These are phyloP conservation scores for Wickerhamiella alocasiicola DNA, from an alignment of 805 yeast species.

Conservation along the genomic window DNA sequence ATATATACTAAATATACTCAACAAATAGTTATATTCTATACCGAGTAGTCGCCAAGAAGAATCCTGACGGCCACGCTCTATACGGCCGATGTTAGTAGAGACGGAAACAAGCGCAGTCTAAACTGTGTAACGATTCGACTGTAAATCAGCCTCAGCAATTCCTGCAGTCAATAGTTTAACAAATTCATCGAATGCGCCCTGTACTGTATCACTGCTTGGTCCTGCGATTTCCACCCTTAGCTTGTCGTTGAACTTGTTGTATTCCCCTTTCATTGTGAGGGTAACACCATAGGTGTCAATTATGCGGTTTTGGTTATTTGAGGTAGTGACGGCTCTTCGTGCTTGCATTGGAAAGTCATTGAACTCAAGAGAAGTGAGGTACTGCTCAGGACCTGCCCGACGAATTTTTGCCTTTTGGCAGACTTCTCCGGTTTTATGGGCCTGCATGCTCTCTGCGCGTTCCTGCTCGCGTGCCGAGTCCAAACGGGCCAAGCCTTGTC, in stretches of 20 bases:
- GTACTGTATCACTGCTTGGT: constrained; percentile 43
- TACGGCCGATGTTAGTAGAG: no score
- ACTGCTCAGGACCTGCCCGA: constrained; percentile 23
- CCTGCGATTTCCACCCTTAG: constrained; percentile 72
- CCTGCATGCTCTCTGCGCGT: constrained; percentile 32
- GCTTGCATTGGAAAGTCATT: constrained; percentile 64
- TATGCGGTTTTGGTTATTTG: constrained; percentile 12
- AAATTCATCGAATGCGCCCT: constrained; percentile 15
- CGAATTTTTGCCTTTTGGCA: constrained; percentile 14
- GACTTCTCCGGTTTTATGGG: no score
- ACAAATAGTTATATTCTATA: no score
- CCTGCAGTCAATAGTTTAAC: background rate
- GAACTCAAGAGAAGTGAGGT: constrained; percentile 57
- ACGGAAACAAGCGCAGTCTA: no score
- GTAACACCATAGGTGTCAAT: constrained; percentile 36
- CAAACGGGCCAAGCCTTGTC: constrained; percentile 73
- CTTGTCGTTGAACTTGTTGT: constrained; percentile 54
- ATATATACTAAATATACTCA: no score
- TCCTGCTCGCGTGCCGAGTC: constrained; percentile 40
- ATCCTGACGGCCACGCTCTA: no score
- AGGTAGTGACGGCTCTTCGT: constrained; percentile 21
- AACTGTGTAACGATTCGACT: background rate
- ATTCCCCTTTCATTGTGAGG: constrained; percentile 72
- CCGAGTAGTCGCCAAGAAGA: no score
- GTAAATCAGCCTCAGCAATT: background rate